Evolutionary conservation across 257 asterid species (phyloP).

Genomic region (Jacaranda mimosifolia): DNA sequence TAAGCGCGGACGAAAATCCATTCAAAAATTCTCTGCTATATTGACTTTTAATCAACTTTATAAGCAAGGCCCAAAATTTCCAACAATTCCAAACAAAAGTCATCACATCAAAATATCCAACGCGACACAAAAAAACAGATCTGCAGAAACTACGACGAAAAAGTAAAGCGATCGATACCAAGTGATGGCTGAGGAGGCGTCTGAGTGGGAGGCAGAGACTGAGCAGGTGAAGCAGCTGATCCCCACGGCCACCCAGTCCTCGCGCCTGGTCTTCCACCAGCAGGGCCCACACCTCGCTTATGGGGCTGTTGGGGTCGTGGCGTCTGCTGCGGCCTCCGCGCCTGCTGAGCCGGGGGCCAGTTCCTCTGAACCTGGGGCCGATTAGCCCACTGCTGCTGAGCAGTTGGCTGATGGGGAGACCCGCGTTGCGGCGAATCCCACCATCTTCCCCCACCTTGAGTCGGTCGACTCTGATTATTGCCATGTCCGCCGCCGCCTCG

Average conservation of each 20-base stretch:
- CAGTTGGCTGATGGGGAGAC: constrained; percentile 12
- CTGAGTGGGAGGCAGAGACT: constrained; percentile 18
- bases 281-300: constrained; percentile 29
- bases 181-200: constrained; percentile 18
- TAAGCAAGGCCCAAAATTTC: too few relatives aligned
- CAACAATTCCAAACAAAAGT: neutral
- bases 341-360: constrained; percentile 22
- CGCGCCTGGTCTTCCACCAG: constrained; percentile 30
- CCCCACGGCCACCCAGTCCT: constrained; percentile 44
- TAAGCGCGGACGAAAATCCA: too few relatives aligned
- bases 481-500: constrained; percentile 35
- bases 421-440: constrained; percentile 18
- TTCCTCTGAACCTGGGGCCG: constrained; percentile 30
- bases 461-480: constrained; percentile 19
- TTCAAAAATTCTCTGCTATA: neutral
- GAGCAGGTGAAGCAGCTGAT: constrained; percentile 34
- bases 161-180: constrained; percentile 33
- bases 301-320: constrained; percentile 30
- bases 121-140: neutral
- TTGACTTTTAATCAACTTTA: too few relatives aligned
- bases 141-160: neutral
- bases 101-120: too few relatives aligned
- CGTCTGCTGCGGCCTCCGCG: constrained; percentile 10
- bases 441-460: constrained; percentile 39
- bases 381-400: constrained; percentile 29